A percentile compares a stretch with the other conserved stretches of the same genome.
These are phyloP conservation scores for Trichoderma sp. DNA, from an alignment of 2,329 filamentous ascomycete species.

Conservation along the genomic window DNA sequence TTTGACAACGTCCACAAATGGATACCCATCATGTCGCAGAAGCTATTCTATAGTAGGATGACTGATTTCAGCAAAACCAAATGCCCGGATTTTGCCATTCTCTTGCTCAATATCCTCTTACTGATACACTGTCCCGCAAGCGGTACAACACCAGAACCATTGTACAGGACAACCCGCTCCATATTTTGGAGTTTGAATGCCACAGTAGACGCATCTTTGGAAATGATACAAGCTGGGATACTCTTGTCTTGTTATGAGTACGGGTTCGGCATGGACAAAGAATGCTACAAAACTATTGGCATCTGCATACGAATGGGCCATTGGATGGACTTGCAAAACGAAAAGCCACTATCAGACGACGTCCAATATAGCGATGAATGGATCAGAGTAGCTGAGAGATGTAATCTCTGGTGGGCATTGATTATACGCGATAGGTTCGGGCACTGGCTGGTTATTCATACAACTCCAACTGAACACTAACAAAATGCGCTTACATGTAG, in stretches of 20 bases:
- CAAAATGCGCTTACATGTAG: neutral
- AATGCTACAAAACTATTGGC: constrained; percentile 13
- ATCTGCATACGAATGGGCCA: constrained; percentile 1
- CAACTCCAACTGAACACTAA: neutral
- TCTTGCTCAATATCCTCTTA: constrained; percentile 8
- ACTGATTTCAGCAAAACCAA: constrained; percentile 13
- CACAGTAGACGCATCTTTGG: constrained; percentile 10
- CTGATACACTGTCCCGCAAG: constrained; percentile 1
- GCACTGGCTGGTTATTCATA: neutral
- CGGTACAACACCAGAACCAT: neutral
- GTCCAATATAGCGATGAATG: neutral
- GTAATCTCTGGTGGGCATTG: constrained; percentile 15
- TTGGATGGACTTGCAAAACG: constrained; percentile 1
- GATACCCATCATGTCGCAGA: constrained; percentile 17
- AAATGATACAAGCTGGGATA: constrained; percentile 15
- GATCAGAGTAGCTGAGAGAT: constrained; percentile 1
- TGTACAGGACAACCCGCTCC: neutral
- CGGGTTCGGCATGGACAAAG: constrained; percentile 6
- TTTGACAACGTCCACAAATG: constrained; percentile 16
- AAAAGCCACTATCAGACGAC: neutral
- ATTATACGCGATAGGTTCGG: constrained; percentile 15
- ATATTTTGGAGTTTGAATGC: constrained; percentile 12
- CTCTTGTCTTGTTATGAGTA: constrained; percentile 16
- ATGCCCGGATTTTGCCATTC: constrained; percentile 9
- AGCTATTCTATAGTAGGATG: constrained; percentile 9